A percentile compares a stretch with the other conserved stretches of the same genome.
Evolutionary conservation across 495 filamentous ascomycete species (phyloP).

Genomic region (Aspergillus carlsbadensis): DNA sequence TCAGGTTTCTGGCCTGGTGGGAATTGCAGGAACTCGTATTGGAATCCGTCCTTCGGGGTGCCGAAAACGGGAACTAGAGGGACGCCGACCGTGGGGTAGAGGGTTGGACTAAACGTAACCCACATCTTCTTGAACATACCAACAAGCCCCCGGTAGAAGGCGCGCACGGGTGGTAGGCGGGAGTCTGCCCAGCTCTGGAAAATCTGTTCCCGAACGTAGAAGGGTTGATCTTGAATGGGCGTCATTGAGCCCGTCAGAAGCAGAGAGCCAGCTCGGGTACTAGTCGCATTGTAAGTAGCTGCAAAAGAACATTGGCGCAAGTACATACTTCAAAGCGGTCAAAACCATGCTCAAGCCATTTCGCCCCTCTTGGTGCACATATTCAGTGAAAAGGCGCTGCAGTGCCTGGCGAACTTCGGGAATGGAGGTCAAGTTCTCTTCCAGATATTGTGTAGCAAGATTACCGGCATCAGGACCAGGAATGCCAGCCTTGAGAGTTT

Average conservation of each 20-base stretch:
- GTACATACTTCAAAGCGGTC: slow-evolving; percentile 53
- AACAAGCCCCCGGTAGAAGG: slow-evolving; percentile 55
- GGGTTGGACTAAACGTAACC: slow-evolving; percentile 56
- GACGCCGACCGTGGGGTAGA: slow-evolving; percentile 59
- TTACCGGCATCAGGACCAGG: slow-evolving; percentile 29
- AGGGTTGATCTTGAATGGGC: slow-evolving; percentile 61
- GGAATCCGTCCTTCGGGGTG: slow-evolving; percentile 53
- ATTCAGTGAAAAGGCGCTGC: slow-evolving; percentile 41
- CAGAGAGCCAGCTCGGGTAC: slow-evolving; percentile 66
- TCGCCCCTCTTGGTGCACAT: slow-evolving; percentile 46
- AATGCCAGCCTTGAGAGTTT: slow-evolving; percentile 28
- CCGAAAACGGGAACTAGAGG: slow-evolving; percentile 61
- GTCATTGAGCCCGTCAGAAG: slow-evolving; percentile 64
- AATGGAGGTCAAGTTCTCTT: slow-evolving; percentile 49
- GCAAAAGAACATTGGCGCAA: not conserved
- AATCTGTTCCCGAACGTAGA: slow-evolving; percentile 58
- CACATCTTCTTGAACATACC: slow-evolving; percentile 57
- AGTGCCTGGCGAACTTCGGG: slow-evolving; percentile 45
- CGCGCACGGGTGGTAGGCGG: slow-evolving; percentile 56
- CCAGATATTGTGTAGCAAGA: slow-evolving; percentile 43
- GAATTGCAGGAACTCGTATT: slow-evolving; percentile 54
- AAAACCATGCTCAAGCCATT: slow-evolving; percentile 52
- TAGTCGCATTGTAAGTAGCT: slow-evolving; percentile 28
- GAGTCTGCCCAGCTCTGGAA: slow-evolving; percentile 59
- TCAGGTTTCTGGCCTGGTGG: slow-evolving; percentile 45